phyloP scores from a whole-genome alignment of 306 rosid genomes.

The Abrus pulchellus region DNA sequence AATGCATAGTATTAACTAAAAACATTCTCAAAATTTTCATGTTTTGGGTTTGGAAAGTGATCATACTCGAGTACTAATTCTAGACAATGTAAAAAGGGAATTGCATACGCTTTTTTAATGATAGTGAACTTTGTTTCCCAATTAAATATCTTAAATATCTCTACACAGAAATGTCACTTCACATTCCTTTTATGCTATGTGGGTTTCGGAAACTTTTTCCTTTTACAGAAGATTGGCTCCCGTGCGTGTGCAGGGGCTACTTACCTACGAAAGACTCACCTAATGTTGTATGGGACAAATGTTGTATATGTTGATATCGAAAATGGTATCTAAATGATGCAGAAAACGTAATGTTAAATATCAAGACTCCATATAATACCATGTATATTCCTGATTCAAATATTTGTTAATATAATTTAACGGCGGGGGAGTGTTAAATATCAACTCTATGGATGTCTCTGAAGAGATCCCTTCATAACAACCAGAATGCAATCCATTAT shows the following conservation, averaged over 20 bases:
- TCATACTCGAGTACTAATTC: background rate
- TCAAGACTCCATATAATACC: background rate
- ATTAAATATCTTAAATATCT: background rate
- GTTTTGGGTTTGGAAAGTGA: constrained; percentile 27
- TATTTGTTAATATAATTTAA: background rate
- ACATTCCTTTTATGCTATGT: background rate
- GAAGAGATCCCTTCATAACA: background rate
- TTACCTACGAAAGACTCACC: background rate
- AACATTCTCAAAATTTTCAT: background rate
- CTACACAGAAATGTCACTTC: background rate
- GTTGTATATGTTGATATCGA: background rate
- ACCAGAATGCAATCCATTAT: background rate
- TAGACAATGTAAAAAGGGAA: background rate
- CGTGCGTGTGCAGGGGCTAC: background rate
- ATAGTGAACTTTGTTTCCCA: background rate
- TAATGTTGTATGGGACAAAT: background rate
- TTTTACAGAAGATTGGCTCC: background rate
- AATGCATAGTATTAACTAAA: background rate
- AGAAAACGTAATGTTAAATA: background rate
- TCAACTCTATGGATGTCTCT: background rate
- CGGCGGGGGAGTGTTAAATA: background rate
- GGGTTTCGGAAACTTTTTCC: background rate
- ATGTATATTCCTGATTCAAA: background rate
- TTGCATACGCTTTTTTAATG: background rate
- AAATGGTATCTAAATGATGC: background rate